These are phyloP conservation scores for Pythium aquatile DNA, from an alignment of 352 stramenopile genomes.

Conservation along the genomic window DNA sequence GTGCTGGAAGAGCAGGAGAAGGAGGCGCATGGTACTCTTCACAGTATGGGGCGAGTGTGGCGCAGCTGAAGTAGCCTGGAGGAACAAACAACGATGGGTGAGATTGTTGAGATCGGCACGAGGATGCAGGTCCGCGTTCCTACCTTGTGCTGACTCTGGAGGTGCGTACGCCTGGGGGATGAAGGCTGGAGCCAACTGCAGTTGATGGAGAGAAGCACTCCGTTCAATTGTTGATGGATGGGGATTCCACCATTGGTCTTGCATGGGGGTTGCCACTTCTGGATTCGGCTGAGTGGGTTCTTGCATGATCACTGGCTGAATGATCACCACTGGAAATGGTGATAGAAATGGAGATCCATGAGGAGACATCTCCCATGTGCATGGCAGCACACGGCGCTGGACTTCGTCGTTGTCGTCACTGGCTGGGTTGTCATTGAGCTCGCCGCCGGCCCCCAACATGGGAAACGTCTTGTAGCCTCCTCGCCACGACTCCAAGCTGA, in stretches of 20 bases:
- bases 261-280: neutral
- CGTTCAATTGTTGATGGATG: neutral
- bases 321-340: conserved; percentile 46
- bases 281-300: too few relatives aligned
- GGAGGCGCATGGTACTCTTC: neutral
- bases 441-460: conserved; percentile 6
- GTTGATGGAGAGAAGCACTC: neutral
- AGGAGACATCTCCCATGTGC: conserved; percentile 53
- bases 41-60: too few relatives aligned
- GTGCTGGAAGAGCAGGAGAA: neutral
- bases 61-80: neutral
- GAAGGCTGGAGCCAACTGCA: neutral
- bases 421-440: neutral
- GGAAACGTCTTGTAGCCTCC: conserved; percentile 57
- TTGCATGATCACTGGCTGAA: neutral
- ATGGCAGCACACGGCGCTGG: conserved; percentile 42
- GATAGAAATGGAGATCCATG: conserved; percentile 54
- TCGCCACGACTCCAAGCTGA: conserved; percentile 14
- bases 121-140: too few relatives aligned
- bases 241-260: neutral
- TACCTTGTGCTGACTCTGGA: neutral
- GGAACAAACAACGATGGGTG: neutral
- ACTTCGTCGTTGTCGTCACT: neutral
- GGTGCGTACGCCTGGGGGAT: neutral
- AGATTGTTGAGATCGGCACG: too few relatives aligned